Evolutionary conservation across 768 basidiomycete genomes (phyloP).

Genomic region (Nevesoporus exiguus): DNA sequence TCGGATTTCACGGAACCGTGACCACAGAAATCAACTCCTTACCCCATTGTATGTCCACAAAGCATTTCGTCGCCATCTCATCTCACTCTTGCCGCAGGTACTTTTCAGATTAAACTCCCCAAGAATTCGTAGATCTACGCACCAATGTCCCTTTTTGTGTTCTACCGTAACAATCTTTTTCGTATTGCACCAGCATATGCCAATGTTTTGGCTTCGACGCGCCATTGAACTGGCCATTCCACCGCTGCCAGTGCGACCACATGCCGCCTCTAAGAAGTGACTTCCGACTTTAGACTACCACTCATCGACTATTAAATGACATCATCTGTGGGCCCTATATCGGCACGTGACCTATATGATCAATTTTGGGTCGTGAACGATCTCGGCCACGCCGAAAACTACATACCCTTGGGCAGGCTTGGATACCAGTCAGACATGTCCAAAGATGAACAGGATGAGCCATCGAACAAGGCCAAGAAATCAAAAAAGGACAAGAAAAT

Average conservation of each 20-base stretch:
- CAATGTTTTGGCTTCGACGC: too few species aligned
- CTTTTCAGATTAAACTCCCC: constrained; percentile 78
- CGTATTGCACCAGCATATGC: too few species aligned
- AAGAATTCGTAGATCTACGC: constrained; percentile 40
- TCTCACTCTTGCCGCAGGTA: constrained; percentile 44
- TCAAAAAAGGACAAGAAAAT: neutral
- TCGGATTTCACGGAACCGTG: constrained; percentile 76
- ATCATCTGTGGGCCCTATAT: too few species aligned
- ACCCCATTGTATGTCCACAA: constrained; percentile 71
- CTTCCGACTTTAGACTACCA: too few species aligned
- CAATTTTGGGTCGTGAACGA: neutral
- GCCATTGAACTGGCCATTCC: too few species aligned
- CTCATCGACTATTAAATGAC: too few species aligned
- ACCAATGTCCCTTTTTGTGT: neutral
- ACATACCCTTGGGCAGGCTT: neutral
- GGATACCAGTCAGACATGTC: constrained; percentile 1
- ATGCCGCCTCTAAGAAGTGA: too few species aligned
- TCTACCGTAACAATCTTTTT: too few species aligned
- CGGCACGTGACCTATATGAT: constrained; percentile 5
- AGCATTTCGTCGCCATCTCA: neutral
- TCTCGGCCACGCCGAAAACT: too few species aligned
- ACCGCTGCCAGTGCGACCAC: too few species aligned
- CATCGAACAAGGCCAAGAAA: neutral
- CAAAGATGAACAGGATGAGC: neutral
- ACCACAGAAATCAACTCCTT: constrained; percentile 60